These are phyloP conservation scores for Suillus discolor DNA, from an alignment of 768 basidiomycete genomes.

Conservation along the genomic window DNA sequence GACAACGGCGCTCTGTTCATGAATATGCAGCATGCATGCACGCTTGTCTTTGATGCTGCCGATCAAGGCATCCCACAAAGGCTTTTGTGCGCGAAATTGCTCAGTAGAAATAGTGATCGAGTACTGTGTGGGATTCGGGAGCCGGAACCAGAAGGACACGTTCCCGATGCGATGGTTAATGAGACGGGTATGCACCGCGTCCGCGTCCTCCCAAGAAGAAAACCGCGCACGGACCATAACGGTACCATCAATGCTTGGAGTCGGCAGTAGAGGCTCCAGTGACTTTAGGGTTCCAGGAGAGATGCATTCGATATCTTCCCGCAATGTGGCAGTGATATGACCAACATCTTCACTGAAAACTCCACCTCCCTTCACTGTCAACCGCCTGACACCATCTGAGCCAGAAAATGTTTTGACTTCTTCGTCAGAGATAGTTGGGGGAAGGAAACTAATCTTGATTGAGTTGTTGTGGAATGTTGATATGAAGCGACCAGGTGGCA, in stretches of 20 bases:
- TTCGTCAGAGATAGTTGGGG: conserved; percentile 25
- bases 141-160: conserved; percentile 36
- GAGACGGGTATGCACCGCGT: conserved; percentile 40
- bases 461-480: conserved; percentile 32
- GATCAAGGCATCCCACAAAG: conserved; percentile 49
- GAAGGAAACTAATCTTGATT: conserved; percentile 48
- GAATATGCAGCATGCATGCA: conserved; percentile 37
- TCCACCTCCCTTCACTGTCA: conserved; percentile 24
- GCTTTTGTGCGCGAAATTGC: conserved; percentile 55
- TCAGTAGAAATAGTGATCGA: conserved; percentile 46
- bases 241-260: conserved; percentile 32
- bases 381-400: conserved; percentile 25
- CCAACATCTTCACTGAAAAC: conserved; percentile 18
- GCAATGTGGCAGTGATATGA: conserved; percentile 24
- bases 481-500: conserved; percentile 34
- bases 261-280: conserved; percentile 29
- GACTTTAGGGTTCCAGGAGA: conserved; percentile 20
- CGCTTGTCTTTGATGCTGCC: conserved; percentile 38
- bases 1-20: conserved; percentile 27
- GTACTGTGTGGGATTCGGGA: conserved; percentile 55
- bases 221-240: conserved; percentile 47
- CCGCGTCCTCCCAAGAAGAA: conserved; percentile 49
- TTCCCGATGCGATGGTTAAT: conserved; percentile 35
- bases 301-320: conserved; percentile 23
- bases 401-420: conserved; percentile 36